These are phyloP conservation scores for Penicillium sp. DNA, from an alignment of 2,329 filamentous ascomycete species.

Conservation along the genomic window DNA sequence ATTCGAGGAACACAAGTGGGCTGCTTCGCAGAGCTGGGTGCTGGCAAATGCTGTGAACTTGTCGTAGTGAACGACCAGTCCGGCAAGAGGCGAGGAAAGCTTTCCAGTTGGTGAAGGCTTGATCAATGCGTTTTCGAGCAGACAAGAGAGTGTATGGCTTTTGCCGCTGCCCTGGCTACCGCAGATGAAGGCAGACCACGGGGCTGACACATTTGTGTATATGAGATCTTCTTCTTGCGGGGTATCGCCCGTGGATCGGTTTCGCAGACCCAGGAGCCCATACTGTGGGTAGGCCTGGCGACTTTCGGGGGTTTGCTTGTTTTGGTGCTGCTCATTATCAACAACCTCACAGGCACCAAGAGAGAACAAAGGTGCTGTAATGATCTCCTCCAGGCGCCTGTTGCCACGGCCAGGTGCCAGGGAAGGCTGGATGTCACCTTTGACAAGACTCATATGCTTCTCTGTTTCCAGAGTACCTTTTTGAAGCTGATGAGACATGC, in stretches of 20 bases:
- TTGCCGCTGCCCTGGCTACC: conserved; percentile 62
- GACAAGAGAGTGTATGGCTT: conserved; percentile 56
- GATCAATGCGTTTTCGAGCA: conserved; percentile 49
- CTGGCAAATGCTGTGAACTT: conserved; percentile 40
- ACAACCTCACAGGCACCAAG: not conserved
- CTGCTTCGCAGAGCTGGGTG: conserved; percentile 52
- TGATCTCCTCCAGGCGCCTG: not conserved
- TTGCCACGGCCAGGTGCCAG: no score
- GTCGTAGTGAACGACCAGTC: conserved; percentile 56
- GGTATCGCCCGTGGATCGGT: not conserved
- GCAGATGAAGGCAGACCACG: conserved; percentile 60
- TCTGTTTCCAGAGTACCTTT: not conserved
- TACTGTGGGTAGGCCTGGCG: not conserved
- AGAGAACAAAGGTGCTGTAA: conserved; percentile 4
- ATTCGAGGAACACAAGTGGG: conserved; percentile 49
- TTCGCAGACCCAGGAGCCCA: not conserved
- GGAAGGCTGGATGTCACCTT: not conserved
- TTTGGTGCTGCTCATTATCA: not conserved
- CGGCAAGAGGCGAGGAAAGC: conserved; percentile 49
- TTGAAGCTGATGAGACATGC: not conserved
- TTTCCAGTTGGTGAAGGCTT: conserved; percentile 37
- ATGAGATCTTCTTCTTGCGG: not conserved
- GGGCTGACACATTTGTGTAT: conserved; percentile 50
- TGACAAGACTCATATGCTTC: conserved; percentile 1
- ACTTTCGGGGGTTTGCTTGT: not conserved